These are phyloP conservation scores for Aspergillus flavus DNA, from an alignment of 2,329 filamentous ascomycete genomes.

Conservation along the genomic window DNA sequence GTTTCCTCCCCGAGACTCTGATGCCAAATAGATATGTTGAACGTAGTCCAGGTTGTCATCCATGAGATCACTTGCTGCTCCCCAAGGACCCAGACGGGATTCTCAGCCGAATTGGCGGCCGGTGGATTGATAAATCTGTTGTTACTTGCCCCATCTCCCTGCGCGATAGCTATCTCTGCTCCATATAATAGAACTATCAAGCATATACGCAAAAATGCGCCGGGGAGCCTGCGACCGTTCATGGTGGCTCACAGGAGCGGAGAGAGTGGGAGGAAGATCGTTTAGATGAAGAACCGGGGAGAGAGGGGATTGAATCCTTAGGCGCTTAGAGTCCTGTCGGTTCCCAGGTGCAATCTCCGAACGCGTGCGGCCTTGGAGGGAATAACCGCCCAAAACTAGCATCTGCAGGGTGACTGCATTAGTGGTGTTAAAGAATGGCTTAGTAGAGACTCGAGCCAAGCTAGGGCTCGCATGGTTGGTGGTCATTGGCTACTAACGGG, in stretches of 20 bases:
- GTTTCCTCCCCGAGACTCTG: slow-evolving; percentile 10
- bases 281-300: background rate
- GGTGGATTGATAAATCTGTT: slow-evolving; percentile 1
- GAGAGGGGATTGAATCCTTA: background rate
- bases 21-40: slow-evolving; percentile 23
- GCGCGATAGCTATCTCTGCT: background rate
- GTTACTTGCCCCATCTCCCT: background rate
- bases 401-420: background rate
- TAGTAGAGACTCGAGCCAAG: background rate
- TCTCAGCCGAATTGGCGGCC: slow-evolving; percentile 8
- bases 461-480: background rate
- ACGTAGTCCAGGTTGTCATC: slow-evolving; percentile 10
- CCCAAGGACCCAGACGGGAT: slow-evolving; percentile 9
- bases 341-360: background rate
- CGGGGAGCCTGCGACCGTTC: background rate
- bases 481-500: background rate
- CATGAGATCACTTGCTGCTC: slow-evolving; percentile 11
- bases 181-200: background rate
- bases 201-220: background rate
- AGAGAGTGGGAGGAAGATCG: background rate
- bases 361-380: too few species aligned
- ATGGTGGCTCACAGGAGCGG: background rate
- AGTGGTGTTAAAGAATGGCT: background rate
- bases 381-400: background rate
- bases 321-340: background rate